A percentile compares a stretch with the other conserved stretches of the same genome.
phyloP scores from a whole-genome alignment of 2,329 filamentous ascomycete genomes.

The Akanthomyces dipterigenus region DNA sequence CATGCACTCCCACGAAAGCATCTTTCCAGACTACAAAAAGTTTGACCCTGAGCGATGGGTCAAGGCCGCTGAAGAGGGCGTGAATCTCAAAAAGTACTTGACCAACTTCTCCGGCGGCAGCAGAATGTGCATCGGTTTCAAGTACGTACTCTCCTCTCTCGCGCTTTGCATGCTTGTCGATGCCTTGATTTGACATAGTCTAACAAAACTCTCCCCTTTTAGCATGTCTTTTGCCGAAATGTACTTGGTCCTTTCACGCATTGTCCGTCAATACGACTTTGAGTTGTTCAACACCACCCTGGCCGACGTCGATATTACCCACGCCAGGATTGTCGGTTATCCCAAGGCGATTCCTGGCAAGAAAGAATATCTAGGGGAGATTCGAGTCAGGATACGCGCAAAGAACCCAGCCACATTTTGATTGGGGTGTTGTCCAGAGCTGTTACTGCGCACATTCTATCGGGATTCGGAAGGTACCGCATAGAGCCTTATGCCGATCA shows the following conservation, averaged over 20 bases:
- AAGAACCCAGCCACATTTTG: no score
- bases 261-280: neutral
- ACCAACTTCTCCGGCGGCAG: neutral
- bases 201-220: no score
- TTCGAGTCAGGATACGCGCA: neutral
- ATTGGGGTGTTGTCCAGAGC: no score
- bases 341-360: neutral
- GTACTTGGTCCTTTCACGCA: neutral
- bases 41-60: neutral
- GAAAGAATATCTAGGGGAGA: neutral
- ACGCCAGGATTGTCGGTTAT: neutral
- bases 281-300: neutral
- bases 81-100: neutral
- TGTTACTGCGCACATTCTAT: no score
- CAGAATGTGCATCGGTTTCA: neutral
- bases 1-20: neutral
- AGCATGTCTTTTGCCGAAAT: neutral
- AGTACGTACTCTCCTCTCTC: neutral
- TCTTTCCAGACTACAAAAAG: neutral
- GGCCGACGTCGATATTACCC: neutral
- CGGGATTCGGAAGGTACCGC: no score
- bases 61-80: neutral
- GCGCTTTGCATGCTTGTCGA: no score
- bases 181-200: no score
- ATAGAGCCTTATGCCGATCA: no score